These are phyloP conservation scores for Aspergillus hancockii DNA, from an alignment of 495 filamentous ascomycete genomes.

Conservation along the genomic window DNA sequence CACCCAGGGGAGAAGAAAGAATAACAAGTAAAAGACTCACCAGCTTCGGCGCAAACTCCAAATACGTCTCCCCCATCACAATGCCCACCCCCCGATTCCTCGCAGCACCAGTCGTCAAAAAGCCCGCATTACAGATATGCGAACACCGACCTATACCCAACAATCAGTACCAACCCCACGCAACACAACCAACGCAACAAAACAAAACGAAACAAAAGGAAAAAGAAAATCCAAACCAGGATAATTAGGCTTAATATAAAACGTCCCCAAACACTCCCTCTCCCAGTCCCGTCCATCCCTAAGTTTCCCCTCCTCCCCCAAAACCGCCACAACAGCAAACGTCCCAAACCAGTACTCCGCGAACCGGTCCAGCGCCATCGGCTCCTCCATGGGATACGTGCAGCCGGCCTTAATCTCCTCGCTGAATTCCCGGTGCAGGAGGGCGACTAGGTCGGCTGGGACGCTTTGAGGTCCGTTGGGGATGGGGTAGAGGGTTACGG, in stretches of 20 bases:
- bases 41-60: slow-evolving; percentile 90
- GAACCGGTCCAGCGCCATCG: slow-evolving; percentile 71
- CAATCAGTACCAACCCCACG: background rate
- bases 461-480: slow-evolving; percentile 67
- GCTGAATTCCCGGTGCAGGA: slow-evolving; percentile 80
- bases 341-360: slow-evolving; percentile 93
- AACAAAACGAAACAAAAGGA: slow-evolving; percentile 3
- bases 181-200: slow-evolving; percentile 3
- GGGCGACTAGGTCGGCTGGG: slow-evolving; percentile 50
- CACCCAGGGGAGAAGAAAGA: background rate
- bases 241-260: slow-evolving; percentile 98
- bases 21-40: slow-evolving; percentile 41
- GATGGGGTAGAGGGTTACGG: slow-evolving; percentile 79
- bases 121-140: slow-evolving; percentile 93
- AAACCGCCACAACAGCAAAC: slow-evolving; percentile 83
- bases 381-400: slow-evolving; percentile 88
- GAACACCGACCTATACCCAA: slow-evolving; percentile 45
- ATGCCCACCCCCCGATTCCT: slow-evolving; percentile 87
- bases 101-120: slow-evolving; percentile 80
- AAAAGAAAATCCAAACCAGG: slow-evolving; percentile 68
- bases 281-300: slow-evolving; percentile 70
- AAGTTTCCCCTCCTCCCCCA: slow-evolving; percentile 54
- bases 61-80: slow-evolving; percentile 86
- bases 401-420: slow-evolving; percentile 88
- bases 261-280: slow-evolving; percentile 83